phyloP scores from a whole-genome alignment of 2,329 filamentous ascomycete species.

The Simplicillium aogashimaense region DNA sequence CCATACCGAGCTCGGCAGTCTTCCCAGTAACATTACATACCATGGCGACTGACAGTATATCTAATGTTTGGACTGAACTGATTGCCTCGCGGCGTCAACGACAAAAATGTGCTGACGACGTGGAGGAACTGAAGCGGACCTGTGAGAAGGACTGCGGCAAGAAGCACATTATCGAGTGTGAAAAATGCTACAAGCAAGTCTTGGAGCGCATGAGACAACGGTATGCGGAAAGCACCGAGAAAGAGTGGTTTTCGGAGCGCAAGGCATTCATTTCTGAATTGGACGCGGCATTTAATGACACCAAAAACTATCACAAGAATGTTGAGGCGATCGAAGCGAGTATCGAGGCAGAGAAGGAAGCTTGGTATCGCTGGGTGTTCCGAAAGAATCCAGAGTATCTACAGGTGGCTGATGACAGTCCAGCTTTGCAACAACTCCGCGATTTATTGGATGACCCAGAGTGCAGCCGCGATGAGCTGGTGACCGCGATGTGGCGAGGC shows the following conservation, averaged over 20 bases:
- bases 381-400: constrained; percentile 28
- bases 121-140: constrained; percentile 29
- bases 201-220: constrained; percentile 32
- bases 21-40: too few species aligned
- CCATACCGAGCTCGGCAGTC: too few species aligned
- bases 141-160: constrained; percentile 34
- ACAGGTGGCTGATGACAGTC: constrained; percentile 17
- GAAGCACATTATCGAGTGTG: constrained; percentile 32
- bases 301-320: constrained; percentile 30
- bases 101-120: constrained; percentile 27
- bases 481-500: constrained; percentile 23
- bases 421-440: constrained; percentile 21
- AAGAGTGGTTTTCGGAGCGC: constrained; percentile 43
- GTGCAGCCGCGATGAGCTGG: constrained; percentile 23
- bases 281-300: constrained; percentile 36
- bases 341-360: constrained; percentile 39
- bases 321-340: constrained; percentile 37
- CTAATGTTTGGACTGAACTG: constrained; percentile 29
- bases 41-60: constrained; percentile 10
- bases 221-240: constrained; percentile 22
- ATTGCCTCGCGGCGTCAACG: constrained; percentile 19
- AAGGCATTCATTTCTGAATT: constrained; percentile 39
- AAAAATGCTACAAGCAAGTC: constrained; percentile 35
- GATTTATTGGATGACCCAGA: constrained; percentile 26
- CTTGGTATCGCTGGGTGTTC: constrained; percentile 40